Evolutionary conservation across 495 filamentous ascomycete species (phyloP), one percentile per base, ranked within the genome.

Genomic region (Neurospora sublineolata): DNA sequence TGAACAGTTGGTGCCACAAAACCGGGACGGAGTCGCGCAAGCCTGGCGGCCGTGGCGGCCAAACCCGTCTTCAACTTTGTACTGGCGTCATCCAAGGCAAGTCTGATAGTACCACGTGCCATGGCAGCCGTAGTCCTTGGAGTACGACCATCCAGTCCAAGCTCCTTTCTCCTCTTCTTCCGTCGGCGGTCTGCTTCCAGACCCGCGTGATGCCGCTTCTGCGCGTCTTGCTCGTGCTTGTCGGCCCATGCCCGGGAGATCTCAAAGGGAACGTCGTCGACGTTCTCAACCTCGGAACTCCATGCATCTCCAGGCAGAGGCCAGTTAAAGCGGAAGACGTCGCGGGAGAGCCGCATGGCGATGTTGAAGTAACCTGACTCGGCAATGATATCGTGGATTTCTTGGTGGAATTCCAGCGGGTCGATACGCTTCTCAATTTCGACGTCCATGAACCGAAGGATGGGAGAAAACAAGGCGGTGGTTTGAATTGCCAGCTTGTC

Each of bases 321-420:
- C 58, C 76, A 78, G 1, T 75, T 70, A 74, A 84, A 75, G 68
- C 80, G 81, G 76, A 86, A 86, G 73, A 86, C 83, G 64, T 81
- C 78, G 8, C 75, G 76, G 0, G 85, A 87, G 68, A 82, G 70
- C 44, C 82, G 79, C 71, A 80, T 83, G 72, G 76, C 80, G 67
- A 87, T 70, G 37, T 82, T 81, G 8, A 86, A 75, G 72, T 82
- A 79, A 2, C 77, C 84, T 0, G 85, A 83, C 41, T 79, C 75
- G 37, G 83, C 78, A 7, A 87, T 72, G 18, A 87, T 69, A 33
- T 79, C 46, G 78, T 87, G 84, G 1, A 86, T 60, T 12, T 83
- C 80, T 73, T 86, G 84, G 72, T 84, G 80, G 9, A 80, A 27
- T 16, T 67, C 72, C 11, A 73, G 76, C 0, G 40, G 40, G 11